These are phyloP conservation scores for Sorghum bicolor DNA, from an alignment of 176 grass and related monocot species.

Conservation along the genomic window DNA sequence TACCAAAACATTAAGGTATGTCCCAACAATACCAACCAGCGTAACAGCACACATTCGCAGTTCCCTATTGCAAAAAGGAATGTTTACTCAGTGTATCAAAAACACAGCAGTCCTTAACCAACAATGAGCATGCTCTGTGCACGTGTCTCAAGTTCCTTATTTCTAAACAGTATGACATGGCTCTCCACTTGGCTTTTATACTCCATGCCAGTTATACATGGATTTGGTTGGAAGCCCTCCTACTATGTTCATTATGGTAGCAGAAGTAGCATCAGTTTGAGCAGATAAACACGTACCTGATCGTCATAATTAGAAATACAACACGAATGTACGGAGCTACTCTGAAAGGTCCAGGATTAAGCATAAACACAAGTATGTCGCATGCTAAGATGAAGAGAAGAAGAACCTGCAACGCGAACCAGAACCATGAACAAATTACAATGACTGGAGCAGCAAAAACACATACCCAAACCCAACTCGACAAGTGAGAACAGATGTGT, in stretches of 20 bases:
- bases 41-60: conserved; percentile 78
- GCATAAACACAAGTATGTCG: conserved; percentile 68
- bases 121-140: background rate
- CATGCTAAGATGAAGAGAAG: conserved; percentile 86
- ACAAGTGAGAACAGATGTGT: background rate
- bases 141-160: background rate
- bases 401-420: conserved; percentile 61
- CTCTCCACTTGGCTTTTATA: background rate
- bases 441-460: background rate
- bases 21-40: conserved; percentile 69
- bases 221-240: conserved; percentile 12
- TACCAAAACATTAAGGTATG: conserved; percentile 96
- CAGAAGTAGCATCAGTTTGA: conserved; percentile 15
- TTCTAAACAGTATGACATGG: background rate
- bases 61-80: conserved; percentile 55
- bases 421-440: conserved; percentile 27
- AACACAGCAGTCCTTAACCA: conserved; percentile 1
- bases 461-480: background rate
- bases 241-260: conserved; percentile 7
- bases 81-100: conserved; percentile 25
- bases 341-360: conserved; percentile 74
- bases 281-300: conserved; percentile 59
- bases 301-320: conserved; percentile 69
- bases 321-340: conserved; percentile 86
- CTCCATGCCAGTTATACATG: background rate